These are phyloP conservation scores for Geotrichum histeridarum DNA, from an alignment of 1,139 yeast species.

Conservation along the genomic window DNA sequence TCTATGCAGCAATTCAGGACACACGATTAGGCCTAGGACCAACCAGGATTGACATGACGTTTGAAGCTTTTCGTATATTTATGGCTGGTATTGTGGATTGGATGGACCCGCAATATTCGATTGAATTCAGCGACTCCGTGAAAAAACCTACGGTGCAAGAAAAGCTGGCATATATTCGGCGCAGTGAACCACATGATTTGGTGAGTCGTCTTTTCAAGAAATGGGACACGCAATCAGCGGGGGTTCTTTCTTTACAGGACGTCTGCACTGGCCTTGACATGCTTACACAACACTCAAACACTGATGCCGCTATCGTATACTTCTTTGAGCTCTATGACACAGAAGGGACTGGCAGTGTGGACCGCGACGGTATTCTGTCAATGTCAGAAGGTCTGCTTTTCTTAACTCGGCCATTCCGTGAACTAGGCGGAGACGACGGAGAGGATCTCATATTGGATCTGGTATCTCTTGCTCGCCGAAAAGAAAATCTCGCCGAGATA, in stretches of 20 bases:
- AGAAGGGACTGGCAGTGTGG: constrained; percentile 55
- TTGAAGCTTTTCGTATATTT: constrained; percentile 63
- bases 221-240: constrained; percentile 59
- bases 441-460: constrained; percentile 24
- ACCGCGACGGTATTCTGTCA: constrained; percentile 72
- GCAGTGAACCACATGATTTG: constrained; percentile 43
- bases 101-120: constrained; percentile 40
- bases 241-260: constrained; percentile 61
- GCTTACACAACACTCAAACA: constrained; percentile 56
- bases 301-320: constrained; percentile 72
- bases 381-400: constrained; percentile 82
- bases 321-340: constrained; percentile 75
- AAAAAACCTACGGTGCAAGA: constrained; percentile 3
- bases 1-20: constrained; percentile 71
- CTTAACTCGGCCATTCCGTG: constrained; percentile 64
- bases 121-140: not conserved
- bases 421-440: constrained; percentile 12
- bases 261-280: constrained; percentile 68
- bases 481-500: constrained; percentile 21
- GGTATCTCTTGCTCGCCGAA: constrained; percentile 22
- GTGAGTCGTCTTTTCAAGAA: constrained; percentile 56
- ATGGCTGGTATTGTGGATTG: constrained; percentile 84
- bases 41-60: constrained; percentile 56
- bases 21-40: constrained; percentile 64
- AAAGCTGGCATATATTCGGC: constrained; percentile 8